Base-by-base conservation (phyloP, 345 rosid genomes). In the Zanthoxylum bungeanum region DNA sequence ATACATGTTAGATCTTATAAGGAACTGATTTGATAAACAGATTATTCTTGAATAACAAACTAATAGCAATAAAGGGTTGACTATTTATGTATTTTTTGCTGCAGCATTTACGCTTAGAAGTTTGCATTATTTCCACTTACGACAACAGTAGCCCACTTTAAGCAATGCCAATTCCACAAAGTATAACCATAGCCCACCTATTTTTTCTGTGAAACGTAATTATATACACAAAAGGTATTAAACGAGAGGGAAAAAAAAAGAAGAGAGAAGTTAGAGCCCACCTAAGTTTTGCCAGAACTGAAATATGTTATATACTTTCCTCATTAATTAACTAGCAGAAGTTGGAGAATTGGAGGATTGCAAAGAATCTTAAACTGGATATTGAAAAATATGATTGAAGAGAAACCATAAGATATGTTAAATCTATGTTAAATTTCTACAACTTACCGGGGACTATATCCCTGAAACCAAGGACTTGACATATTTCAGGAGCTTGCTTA, bases 381-480 rank as follows among this genome's bases (percentile, higher is more conserved):
- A 36, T 17, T 4, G 40, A 17, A 27, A 55, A 62, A 22, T 42
- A 66, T 28, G 17, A 51, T 3, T 31, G 11, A 33, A 16, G 19
- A 4, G 22, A 33, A n/a, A n/a, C n/a, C n/a, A n/a, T n/a, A n/a
- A n/a, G n/a, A n/a, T n/a, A n/a, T n/a, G n/a, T n/a, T n/a, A 42
- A 27, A 58, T 14, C 58, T 60, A 37, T 34, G 50, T 14, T 10
- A 47, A 30, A 49, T 34, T 36, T 34, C 34, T 22, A 51, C 27
- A 33, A 53, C 72, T 57, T 75, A 87, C 89, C 78, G 39, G 78
- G 69, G 24, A 65, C 50, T 44, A 70, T 62, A 52, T 78, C 80
- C 0, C 64, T 53, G 55, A 83, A 50, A 30, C 82, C 87, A 60
- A 83, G 83, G 33, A 5, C 60, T 46, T 33, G 78, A 50, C 80